phyloP scores from a whole-genome alignment of 1,284 basidiomycete species.

The Melampsora larici-populina region DNA sequence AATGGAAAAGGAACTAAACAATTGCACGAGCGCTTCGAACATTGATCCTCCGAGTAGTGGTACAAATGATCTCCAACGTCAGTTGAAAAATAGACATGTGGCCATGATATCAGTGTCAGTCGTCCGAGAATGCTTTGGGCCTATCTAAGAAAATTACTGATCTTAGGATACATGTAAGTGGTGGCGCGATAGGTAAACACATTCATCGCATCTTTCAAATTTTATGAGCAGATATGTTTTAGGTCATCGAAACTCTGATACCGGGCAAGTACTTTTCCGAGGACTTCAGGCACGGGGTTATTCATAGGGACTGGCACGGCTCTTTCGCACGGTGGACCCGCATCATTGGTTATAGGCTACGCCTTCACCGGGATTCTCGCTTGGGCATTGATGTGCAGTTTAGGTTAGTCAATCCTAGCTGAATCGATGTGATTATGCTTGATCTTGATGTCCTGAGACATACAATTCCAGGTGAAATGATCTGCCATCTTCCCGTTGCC shows the following conservation, averaged over 20 bases:
- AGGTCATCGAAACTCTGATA: neutral
- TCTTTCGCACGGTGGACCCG: constrained; percentile 33
- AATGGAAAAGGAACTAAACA: no score
- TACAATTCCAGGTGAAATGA: constrained; percentile 39
- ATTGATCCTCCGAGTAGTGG: no score
- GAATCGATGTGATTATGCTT: neutral
- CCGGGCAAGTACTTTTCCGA: no score
- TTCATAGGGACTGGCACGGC: constrained; percentile 42
- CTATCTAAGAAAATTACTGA: neutral
- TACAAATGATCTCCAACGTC: constrained; percentile 28
- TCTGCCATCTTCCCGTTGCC: constrained; percentile 39
- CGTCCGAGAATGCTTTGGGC: neutral
- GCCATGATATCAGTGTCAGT: constrained; percentile 44
- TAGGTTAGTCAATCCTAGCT: constrained; percentile 15
- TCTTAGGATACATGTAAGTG: neutral
- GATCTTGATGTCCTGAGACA: neutral
- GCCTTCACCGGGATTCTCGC: constrained; percentile 29
- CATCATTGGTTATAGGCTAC: constrained; percentile 27
- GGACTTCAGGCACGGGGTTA: constrained; percentile 34
- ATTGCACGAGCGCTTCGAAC: no score
- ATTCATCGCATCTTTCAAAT: no score
- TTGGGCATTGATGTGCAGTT: constrained; percentile 42
- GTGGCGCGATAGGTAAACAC: constrained; percentile 40
- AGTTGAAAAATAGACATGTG: constrained; percentile 43
- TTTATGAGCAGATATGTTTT: neutral